A percentile compares a stretch with the other conserved stretches of the same genome.
Evolutionary conservation across 805 yeast genomes (phyloP).

Genomic region (Sugiyamaella marilandica): DNA sequence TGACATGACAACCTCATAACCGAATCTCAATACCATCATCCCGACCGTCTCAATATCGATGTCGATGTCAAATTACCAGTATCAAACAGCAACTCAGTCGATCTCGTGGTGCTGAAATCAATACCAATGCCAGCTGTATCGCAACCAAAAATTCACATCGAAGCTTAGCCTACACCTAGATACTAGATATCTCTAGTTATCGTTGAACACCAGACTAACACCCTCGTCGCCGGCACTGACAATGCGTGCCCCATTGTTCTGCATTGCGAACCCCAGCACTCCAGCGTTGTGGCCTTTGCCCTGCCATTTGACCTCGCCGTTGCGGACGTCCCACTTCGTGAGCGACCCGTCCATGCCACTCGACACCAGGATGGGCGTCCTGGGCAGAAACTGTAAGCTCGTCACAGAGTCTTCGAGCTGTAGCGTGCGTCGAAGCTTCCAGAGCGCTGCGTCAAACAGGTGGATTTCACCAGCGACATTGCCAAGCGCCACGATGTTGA

Average conservation of each 20-base stretch:
- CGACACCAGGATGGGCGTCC: constrained; percentile 48
- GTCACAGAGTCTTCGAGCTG: constrained; percentile 80
- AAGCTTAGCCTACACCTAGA: too few relatives aligned
- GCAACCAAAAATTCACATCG: too few relatives aligned
- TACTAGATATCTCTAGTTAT: not conserved
- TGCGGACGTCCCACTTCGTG: constrained; percentile 83
- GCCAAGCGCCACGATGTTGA: constrained; percentile 74
- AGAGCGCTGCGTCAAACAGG: constrained; percentile 74
- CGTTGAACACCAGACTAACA: constrained; percentile 68
- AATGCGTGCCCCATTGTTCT: constrained; percentile 60
- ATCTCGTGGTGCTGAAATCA: too few relatives aligned
- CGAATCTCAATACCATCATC: too few relatives aligned
- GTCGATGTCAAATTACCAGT: too few relatives aligned
- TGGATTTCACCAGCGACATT: constrained; percentile 83
- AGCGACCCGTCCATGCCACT: constrained; percentile 82
- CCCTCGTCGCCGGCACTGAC: constrained; percentile 98
- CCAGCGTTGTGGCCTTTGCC: constrained; percentile 96
- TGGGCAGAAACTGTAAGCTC: constrained; percentile 58
- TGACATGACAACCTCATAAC: too few relatives aligned
- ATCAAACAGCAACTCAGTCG: too few relatives aligned
- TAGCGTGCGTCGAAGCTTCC: constrained; percentile 76
- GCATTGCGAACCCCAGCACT: constrained; percentile 73
- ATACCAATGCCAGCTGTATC: too few relatives aligned
- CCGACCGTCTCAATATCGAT: too few relatives aligned
- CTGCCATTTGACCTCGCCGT: constrained; percentile 69